Evolutionary conservation across 164 flowering plant genomes (phyloP), one percentile per base, ranked within the genome.

Genomic region (Vitis amurensis): DNA sequence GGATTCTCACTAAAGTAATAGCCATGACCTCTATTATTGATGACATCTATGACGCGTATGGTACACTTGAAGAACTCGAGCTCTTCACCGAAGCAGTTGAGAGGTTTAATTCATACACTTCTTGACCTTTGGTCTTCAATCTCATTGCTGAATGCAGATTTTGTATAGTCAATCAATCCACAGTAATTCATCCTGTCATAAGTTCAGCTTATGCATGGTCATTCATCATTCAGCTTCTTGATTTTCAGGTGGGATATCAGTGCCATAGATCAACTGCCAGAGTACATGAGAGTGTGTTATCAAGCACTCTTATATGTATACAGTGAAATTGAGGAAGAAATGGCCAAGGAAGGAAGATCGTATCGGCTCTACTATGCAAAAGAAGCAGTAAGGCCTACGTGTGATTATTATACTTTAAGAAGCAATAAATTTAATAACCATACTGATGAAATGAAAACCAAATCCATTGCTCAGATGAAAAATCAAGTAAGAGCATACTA

Each of bases 221-320:
- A 31, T 31, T 31, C 44, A 31, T 23, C 23, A 23, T 23, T 23
- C 23, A 23, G 23, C 23, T 23, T 23, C 23, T 23, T 31, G 44
- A 31, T 31, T 70, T 73, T 15, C 55, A 86, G 88, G 77, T 85
- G 85, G 90, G 82, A 85, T 50, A 58, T 61, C 0, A 14, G 52
- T 11, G 57, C 67, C 23, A 52, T 53, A 2, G 76, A 83, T 52
- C 50, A 53, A n/a, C 76, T 87, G 0, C 90, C 88, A 2, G 83
- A 79, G 3, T 81, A 83, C 71, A 81, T 87, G 82, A 76, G 74
- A 66, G 1, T 68, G 8, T 62, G 31, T 56, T 83, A 79, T 50
- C 30, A 48, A 15, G 78, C 64, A 31, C 44, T 31, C 44, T 31
- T 31, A 7, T 3, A 31, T 31, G 44, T 31, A 31, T 31, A 31